Evolutionary conservation across 2,329 filamentous ascomycete species (phyloP).

Genomic region (Penicillium nordicum): DNA sequence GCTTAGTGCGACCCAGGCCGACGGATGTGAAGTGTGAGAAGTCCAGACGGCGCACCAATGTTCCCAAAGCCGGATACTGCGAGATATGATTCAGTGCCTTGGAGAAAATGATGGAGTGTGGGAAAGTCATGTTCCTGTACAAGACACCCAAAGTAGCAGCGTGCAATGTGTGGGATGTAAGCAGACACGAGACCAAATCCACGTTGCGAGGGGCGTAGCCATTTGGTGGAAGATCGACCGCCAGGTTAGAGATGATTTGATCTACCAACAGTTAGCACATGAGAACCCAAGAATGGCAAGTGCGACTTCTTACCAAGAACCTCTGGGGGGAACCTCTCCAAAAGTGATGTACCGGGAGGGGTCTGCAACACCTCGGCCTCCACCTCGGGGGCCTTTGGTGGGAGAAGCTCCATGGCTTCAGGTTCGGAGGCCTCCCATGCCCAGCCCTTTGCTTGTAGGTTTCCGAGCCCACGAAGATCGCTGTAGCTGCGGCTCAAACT

Average conservation of each 20-base stretch:
- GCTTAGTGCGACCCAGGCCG: conserved; percentile 69
- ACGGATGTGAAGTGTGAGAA: conserved; percentile 84
- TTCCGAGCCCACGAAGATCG: conserved; percentile 38
- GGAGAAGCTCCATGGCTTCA: conserved; percentile 18
- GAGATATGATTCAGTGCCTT: conserved; percentile 71
- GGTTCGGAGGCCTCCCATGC: conserved; percentile 40
- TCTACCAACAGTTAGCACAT: conserved; percentile 44
- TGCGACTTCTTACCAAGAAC: conserved; percentile 59
- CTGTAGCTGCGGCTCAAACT: conserved; percentile 45
- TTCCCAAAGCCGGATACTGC: conserved; percentile 65
- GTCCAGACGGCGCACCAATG: conserved; percentile 73
- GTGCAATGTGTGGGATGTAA: conserved; percentile 73
- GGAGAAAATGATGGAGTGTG: conserved; percentile 77
- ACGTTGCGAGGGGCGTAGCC: conserved; percentile 72
- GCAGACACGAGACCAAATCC: conserved; percentile 70
- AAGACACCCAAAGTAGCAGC: conserved; percentile 69
- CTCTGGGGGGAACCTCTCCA: conserved; percentile 69
- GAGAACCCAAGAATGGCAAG: not conserved
- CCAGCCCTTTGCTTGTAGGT: conserved; percentile 39
- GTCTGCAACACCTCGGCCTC: conserved; percentile 23
- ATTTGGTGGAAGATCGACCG: conserved; percentile 71
- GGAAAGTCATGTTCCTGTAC: conserved; percentile 76
- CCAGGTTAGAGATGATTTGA: conserved; percentile 70
- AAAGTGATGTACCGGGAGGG: conserved; percentile 44
- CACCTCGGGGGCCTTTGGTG: conserved; percentile 17